A percentile compares a stretch with the other conserved stretches of the same genome.
These are phyloP conservation scores for Pontederia crassipes DNA, from an alignment of 176 grass and related monocot species.

Conservation along the genomic window DNA sequence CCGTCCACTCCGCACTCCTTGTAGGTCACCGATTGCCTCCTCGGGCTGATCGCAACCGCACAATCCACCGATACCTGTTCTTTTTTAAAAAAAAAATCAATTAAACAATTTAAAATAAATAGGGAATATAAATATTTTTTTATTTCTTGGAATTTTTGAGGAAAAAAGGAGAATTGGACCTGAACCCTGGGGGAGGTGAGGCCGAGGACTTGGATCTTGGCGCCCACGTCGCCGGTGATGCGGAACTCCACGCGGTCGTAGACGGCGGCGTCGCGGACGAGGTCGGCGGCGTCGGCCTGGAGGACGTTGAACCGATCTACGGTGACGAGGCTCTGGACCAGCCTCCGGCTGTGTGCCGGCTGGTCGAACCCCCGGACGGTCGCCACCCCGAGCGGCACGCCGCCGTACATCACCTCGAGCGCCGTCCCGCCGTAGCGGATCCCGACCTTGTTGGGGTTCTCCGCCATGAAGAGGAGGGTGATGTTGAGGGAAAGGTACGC, in stretches of 20 bases:
- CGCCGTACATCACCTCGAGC: constrained; percentile 89
- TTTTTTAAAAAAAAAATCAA: background rate
- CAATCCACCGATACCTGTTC: background rate
- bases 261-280: constrained; percentile 74
- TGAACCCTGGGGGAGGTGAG: constrained; percentile 82
- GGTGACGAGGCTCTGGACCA: constrained; percentile 69
- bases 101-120: background rate
- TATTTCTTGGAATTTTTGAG: background rate
- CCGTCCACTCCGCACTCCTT: background rate
- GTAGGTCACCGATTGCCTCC: background rate
- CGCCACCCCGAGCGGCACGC: constrained; percentile 82
- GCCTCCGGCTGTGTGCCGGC: constrained; percentile 71
- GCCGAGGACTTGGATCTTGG: constrained; percentile 79
- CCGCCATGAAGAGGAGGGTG: constrained; percentile 77
- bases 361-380: constrained; percentile 80
- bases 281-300: constrained; percentile 78
- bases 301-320: constrained; percentile 95
- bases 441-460: constrained; percentile 93
- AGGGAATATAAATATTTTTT: background rate
- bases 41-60: background rate
- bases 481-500: constrained; percentile 98
- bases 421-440: constrained; percentile 71
- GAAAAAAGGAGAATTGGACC: constrained; percentile 19
- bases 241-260: constrained; percentile 85
- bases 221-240: constrained; percentile 82